Conservation (phyloP, 2,329 filamentous ascomycete genomes). For the Aspergillus aculeatus region DNA sequence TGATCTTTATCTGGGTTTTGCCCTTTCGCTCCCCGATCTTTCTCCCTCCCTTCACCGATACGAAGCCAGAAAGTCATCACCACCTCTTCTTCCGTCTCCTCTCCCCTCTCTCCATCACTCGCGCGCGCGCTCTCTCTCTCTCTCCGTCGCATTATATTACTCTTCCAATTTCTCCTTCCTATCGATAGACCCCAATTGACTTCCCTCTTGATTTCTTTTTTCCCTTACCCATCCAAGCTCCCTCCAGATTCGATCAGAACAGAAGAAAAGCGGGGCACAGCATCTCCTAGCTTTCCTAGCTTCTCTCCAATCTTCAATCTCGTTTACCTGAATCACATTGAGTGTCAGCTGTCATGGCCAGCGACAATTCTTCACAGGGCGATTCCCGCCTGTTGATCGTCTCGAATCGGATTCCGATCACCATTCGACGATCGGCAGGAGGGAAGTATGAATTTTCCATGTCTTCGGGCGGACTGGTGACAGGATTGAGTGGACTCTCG, state of each 20-base stretch:
- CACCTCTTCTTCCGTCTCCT: background rate
- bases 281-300: background rate
- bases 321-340: background rate
- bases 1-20: background rate
- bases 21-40: background rate
- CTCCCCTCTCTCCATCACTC: background rate
- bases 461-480: slow-evolving; percentile 95
- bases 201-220: background rate
- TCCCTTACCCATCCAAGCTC: background rate
- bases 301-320: background rate
- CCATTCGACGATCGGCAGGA: slow-evolving; percentile 89
- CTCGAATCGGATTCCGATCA: slow-evolving; percentile 93
- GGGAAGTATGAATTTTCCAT: slow-evolving; percentile 91
- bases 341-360: background rate
- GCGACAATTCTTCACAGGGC: slow-evolving; percentile 59
- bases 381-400: slow-evolving; percentile 67
- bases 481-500: slow-evolving; percentile 85
- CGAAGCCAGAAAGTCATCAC: background rate
- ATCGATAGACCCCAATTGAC: background rate
- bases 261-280: slow-evolving; percentile 1
- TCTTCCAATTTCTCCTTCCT: background rate
- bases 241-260: background rate
- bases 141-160: slow-evolving; percentile 2
- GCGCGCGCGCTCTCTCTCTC: background rate
- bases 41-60: background rate